Percentiles rank a stretch among this genome's conserved stretches.
phyloP scores from a whole-genome alignment of 2,329 filamentous ascomycete genomes.

The Colletotrichum simmondsii region DNA sequence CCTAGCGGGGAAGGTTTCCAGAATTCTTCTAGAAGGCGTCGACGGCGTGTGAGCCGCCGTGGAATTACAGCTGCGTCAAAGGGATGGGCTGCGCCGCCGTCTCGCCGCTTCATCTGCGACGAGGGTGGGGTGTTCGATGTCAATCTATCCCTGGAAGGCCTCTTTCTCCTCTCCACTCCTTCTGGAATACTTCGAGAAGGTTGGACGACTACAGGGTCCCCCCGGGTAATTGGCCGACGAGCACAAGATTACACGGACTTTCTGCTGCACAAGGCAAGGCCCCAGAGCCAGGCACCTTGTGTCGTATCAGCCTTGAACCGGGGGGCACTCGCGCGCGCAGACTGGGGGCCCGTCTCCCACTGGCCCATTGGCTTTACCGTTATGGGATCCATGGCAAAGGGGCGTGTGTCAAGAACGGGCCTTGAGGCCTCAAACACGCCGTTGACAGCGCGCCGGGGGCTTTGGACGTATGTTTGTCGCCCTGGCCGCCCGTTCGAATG shows the following conservation, averaged over 20 bases:
- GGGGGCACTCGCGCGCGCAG: slow-evolving; percentile 13
- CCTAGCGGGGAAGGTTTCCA: slow-evolving; percentile 47
- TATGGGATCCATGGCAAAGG: background rate
- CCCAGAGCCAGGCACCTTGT: slow-evolving; percentile 16
- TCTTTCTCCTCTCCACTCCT: slow-evolving; percentile 7
- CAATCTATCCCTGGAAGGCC: slow-evolving; percentile 21
- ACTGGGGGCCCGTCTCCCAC: background rate
- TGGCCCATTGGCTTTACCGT: background rate
- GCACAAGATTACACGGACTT: slow-evolving; percentile 33
- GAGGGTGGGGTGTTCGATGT: slow-evolving; percentile 22
- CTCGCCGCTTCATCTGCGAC: slow-evolving; percentile 33
- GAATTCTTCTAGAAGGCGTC: slow-evolving; percentile 43
- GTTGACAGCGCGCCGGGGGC: background rate
- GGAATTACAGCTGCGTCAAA: slow-evolving; percentile 30
- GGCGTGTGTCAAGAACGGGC: background rate
- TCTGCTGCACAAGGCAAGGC: slow-evolving; percentile 23
- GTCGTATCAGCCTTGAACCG: slow-evolving; percentile 32
- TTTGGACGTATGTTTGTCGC: slow-evolving; percentile 23
- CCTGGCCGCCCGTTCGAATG: slow-evolving; percentile 24
- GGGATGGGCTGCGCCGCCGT: slow-evolving; percentile 28
- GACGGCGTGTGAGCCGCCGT: slow-evolving; percentile 19
- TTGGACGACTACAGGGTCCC: slow-evolving; percentile 14
- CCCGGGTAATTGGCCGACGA: slow-evolving; percentile 16
- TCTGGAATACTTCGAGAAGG: slow-evolving; percentile 35
- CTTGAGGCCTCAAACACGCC: background rate